These are phyloP conservation scores for Exobasidium cylindrosporum DNA, from an alignment of 1,284 basidiomycete species.

Conservation along the genomic window DNA sequence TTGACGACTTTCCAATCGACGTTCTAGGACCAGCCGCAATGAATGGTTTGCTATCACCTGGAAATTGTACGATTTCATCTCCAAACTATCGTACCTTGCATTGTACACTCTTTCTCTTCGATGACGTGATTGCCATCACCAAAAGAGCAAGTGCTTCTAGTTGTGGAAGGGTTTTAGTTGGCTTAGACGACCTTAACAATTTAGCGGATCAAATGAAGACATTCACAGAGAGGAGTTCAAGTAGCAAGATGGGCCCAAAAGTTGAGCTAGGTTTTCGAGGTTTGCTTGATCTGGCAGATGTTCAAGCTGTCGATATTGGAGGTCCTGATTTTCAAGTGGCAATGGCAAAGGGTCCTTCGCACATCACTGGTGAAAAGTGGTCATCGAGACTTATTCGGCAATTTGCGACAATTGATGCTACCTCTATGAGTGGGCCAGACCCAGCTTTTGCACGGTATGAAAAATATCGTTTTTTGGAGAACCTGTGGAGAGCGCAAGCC, in stretches of 20 bases:
- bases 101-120: slow-evolving; percentile 88
- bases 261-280: slow-evolving; percentile 82
- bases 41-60: slow-evolving; percentile 90
- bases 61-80: slow-evolving; percentile 86
- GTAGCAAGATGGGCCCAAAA: slow-evolving; percentile 59
- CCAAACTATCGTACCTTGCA: slow-evolving; percentile 64
- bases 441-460: slow-evolving; percentile 28
- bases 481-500: slow-evolving; percentile 49
- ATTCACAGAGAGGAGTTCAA: slow-evolving; percentile 50
- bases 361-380: slow-evolving; percentile 40
- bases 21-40: slow-evolving; percentile 56
- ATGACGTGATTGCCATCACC: slow-evolving; percentile 86
- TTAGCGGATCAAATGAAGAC: slow-evolving; percentile 59
- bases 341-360: slow-evolving; percentile 25
- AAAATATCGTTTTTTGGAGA: slow-evolving; percentile 51
- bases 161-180: slow-evolving; percentile 71
- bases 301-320: slow-evolving; percentile 64
- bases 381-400: slow-evolving; percentile 32
- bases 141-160: slow-evolving; percentile 76
- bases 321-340: slow-evolving; percentile 71
- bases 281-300: slow-evolving; percentile 75
- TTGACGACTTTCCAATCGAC: slow-evolving; percentile 73
- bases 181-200: slow-evolving; percentile 78
- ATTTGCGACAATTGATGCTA: slow-evolving; percentile 33
- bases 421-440: slow-evolving; percentile 13